Evolutionary conservation across 139 green algal species (phyloP), one percentile per base, ranked within the genome.

Genomic region (Ettlia oleoabundans): DNA sequence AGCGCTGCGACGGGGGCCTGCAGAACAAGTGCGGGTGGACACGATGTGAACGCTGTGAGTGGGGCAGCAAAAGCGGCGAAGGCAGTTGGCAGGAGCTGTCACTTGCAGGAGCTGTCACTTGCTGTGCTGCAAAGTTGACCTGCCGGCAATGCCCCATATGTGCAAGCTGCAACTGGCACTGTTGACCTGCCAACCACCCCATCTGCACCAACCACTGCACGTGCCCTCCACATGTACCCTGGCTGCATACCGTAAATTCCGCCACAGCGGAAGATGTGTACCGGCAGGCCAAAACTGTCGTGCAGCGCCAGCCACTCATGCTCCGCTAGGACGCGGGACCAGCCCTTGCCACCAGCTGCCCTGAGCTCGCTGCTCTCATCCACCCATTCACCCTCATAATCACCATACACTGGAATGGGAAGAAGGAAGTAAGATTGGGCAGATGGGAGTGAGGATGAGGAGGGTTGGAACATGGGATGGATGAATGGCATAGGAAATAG

Each of bases 361-460:
- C 61, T 77, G 33, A 85, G 66, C 61, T 91, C 79, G 38, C 76
- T 86, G 83, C 76, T 84, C 72, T 96, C 93, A 72, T 94, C 86
- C 13, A 96, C 93, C 89, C 83, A 95, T 3, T 85, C 83, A n/a
- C 93, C 91, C 1, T 84, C 51, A 33, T 86, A 87, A 58, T 94
- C 92, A 6, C 93, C 92, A 68, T 96, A 96, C 43, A 96, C 93
- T 37, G 73, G 3, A 24, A 33, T n/a, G 15, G 30, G 18, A 53
- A 37, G 7, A 32, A 9, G 38, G 4, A 22, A 22, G 18, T 32
- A 9, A 5, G 55, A 65, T 32, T 15, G 21, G 55, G 55, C 5
- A 32, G 55, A 65, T 15, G 47, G 47, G 13, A 24, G 10, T 10
- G 5, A 65, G 18, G 5, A 65, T 15, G 55, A n/a, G 47, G n/a